Conservation (phyloP, 2,329 filamentous ascomycete genomes). For the Neopestalotiopsis rosae region DNA sequence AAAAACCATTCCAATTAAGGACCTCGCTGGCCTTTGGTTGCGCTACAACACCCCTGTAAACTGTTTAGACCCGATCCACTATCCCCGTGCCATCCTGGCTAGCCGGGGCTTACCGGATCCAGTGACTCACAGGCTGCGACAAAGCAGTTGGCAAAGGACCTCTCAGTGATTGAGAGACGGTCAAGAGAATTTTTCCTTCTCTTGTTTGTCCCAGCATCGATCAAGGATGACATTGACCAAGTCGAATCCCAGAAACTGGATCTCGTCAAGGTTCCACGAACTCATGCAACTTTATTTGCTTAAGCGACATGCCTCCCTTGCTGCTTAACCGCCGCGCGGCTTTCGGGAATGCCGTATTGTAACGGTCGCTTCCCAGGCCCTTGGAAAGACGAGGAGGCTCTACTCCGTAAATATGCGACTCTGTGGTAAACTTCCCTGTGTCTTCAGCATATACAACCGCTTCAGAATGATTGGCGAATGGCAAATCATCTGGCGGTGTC, state of each 20-base stretch:
- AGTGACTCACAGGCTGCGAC: not conserved
- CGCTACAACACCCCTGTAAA: not conserved
- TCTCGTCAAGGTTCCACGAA: not conserved
- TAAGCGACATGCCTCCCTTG: not conserved
- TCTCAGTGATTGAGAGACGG: not conserved
- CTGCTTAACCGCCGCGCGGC: not conserved
- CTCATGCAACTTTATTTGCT: not conserved
- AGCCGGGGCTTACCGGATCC: not conserved
- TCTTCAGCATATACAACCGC: not conserved
- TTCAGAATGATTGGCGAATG: not conserved
- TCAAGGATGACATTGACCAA: not conserved
- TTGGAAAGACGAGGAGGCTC: not conserved
- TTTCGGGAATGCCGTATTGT: not conserved
- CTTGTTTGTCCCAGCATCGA: not conserved
- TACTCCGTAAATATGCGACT: not conserved
- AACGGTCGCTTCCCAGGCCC: not conserved
- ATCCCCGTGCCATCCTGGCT: not conserved
- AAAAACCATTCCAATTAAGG: not conserved
- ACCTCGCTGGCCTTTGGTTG: not conserved
- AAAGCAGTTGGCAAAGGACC: not conserved
- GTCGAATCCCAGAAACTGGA: not conserved
- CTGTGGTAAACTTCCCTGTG: not conserved
- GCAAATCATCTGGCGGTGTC: not conserved
- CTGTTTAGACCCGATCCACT: not conserved
- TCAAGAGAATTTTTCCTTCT: not conserved